Evolutionary conservation across 2,329 filamentous ascomycete genomes (phyloP), one percentile per base, ranked within the genome.

Genomic region (Penicillium sp.): DNA sequence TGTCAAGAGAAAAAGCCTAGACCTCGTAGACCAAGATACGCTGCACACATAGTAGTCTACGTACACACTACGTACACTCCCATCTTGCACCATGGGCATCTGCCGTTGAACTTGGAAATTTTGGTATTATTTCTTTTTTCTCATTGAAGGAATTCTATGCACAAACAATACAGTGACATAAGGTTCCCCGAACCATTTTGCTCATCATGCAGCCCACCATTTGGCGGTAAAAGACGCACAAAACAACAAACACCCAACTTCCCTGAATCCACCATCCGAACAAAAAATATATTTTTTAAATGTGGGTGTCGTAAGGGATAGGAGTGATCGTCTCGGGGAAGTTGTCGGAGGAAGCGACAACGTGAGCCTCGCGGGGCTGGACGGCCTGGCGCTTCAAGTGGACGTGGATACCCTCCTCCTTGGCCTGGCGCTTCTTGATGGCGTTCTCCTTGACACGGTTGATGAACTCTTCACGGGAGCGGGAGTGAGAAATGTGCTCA

Each of bases 401-500:
- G 71, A 97, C 83, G 76, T 88, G 85, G 77, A 84, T 84, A 73
- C 94, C 94, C 72, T 91, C 87, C 70, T 85, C 84, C 88, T 96
- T 96, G 74, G 93, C 91, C 84, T 95, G 82, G 79, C 87, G 88
- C 87, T 92, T 94, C 80, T 91, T 87, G 76, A 85, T 87, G 73
- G 92, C 91, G 83, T 97, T 97, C 76, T 85, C 81, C 90, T 97
- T 97, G 79, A 99, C 93, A 74, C 93, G 89, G 82, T 85, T 87
- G 74, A 97, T 80, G 85, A 99, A 97, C 79, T 94, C 93, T 73
- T 97, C 93, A 76, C 94, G 87, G 73, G 93, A 97, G 78, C 94
- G 89, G 69, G 93, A 97, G 76, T 90, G 89, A 74, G 82, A 81
- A 81, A 99, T 85, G 88, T 99, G 94, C 88, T 99, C 94, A 80